A percentile compares a stretch with the other conserved stretches of the same genome.
Conservation (phyloP, 2,329 filamentous ascomycete species). For the Calonectria pseudoturangicola region DNA sequence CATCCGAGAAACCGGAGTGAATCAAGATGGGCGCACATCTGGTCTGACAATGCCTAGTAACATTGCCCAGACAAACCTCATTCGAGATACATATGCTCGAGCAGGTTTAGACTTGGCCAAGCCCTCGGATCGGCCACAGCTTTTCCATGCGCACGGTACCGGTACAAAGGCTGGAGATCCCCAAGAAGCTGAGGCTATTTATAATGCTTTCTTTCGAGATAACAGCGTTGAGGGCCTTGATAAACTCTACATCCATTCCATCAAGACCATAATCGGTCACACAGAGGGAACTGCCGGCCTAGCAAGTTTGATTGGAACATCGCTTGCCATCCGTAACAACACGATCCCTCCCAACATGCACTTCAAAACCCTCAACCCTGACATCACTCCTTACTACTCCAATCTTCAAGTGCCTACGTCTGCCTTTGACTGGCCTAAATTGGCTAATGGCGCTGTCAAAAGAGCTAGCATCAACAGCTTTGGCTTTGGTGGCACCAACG, state of each 20-base stretch:
- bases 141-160: background rate
- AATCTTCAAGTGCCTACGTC: slow-evolving; percentile 47
- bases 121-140: background rate
- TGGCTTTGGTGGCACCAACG: slow-evolving; percentile 68
- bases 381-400: slow-evolving; percentile 50
- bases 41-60: slow-evolving; percentile 69
- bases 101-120: slow-evolving; percentile 58
- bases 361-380: slow-evolving; percentile 52
- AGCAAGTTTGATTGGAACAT: slow-evolving; percentile 47
- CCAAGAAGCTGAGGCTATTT: background rate
- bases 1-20: background rate
- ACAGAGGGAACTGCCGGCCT: slow-evolving; percentile 52
- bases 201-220: background rate
- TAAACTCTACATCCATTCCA: slow-evolving; percentile 49
- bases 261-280: slow-evolving; percentile 54
- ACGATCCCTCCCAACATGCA: slow-evolving; percentile 18
- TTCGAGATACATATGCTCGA: background rate
- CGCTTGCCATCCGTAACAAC: too few relatives aligned
- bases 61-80: slow-evolving; percentile 59
- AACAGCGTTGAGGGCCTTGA: slow-evolving; percentile 25
- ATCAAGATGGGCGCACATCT: slow-evolving; percentile 47
- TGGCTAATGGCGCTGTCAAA: slow-evolving; percentile 32
- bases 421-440: slow-evolving; percentile 44
- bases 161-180: background rate
- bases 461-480: slow-evolving; percentile 54